A percentile compares a stretch with the other conserved stretches of the same genome.
Evolutionary conservation across 345 rosid species (phyloP).

Genomic region (Gossypium anomalum): DNA sequence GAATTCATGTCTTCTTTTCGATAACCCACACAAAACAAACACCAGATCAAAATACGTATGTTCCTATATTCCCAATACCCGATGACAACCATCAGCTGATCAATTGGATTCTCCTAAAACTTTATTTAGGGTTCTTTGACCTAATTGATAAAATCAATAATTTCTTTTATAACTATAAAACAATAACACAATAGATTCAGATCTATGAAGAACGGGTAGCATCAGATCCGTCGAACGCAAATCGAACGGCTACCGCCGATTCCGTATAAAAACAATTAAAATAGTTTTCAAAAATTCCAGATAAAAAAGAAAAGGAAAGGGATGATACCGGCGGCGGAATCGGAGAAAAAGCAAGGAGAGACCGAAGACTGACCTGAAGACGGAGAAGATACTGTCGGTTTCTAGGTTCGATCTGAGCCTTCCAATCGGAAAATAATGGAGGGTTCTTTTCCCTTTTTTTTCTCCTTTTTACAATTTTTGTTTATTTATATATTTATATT

Average conservation of each 20-base stretch:
- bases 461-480: no score
- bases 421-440: not conserved
- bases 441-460: not conserved
- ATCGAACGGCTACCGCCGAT: not conserved
- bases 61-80: not conserved
- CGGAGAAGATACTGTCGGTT: not conserved
- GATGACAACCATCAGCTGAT: not conserved
- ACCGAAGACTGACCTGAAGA: not conserved
- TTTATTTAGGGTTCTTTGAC: not conserved
- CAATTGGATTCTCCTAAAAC: not conserved
- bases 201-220: not conserved
- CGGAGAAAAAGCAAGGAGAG: not conserved
- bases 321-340: not conserved
- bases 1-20: not conserved
- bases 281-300: not conserved
- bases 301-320: not conserved
- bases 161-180: not conserved
- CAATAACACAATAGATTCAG: not conserved
- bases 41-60: not conserved
- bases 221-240: not conserved
- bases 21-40: not conserved
- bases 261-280: not conserved
- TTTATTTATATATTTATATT: no score
- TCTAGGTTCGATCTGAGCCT: not conserved
- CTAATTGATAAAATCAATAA: not conserved